Conservation (phyloP, 176 grass and related monocot genomes). For the bread wheat (Triticum aestivum) region IWGSC_CS_RefSeq_v2.1 NC_057806.1:292157493-292157992, state of each 20-base stretch:
- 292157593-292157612: too few relatives aligned
- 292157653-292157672: not conserved
- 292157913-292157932: not conserved
- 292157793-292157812: too few relatives aligned
- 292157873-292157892: not conserved
- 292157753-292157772: not conserved
- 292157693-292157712: too few relatives aligned
- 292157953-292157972: not conserved
- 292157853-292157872: not conserved
- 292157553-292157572: not conserved
- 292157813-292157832: too few relatives aligned
- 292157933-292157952: not conserved
- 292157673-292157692: not conserved
- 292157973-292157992: not conserved
- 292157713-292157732: too few relatives aligned
- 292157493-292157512: not conserved
- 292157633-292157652: not conserved
- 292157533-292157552: not conserved
- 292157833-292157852: not conserved
- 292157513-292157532: not conserved
- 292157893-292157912: not conserved
- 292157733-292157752: too few relatives aligned
- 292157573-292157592: too few relatives aligned
- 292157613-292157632: not conserved
- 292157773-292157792: not conserved